Evolutionary conservation across 441 rosid genomes (phyloP).

Genomic region (Kokia cookei): DNA sequence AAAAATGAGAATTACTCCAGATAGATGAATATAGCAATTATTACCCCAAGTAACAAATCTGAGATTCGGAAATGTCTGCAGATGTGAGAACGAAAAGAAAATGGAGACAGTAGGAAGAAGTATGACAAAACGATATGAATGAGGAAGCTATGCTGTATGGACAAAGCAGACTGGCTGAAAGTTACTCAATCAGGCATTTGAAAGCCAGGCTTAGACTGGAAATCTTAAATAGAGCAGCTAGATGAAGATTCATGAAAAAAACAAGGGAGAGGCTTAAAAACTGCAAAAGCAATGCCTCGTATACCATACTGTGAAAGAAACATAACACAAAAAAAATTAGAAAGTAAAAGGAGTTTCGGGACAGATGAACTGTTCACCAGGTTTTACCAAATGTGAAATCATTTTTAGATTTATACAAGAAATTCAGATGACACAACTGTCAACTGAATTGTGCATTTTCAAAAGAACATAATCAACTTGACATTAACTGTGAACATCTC

Average conservation of each 20-base stretch:
- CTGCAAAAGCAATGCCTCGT: neutral
- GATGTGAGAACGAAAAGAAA: neutral
- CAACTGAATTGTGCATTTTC: conserved; percentile 36
- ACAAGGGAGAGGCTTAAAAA: neutral
- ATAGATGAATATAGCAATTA: neutral
- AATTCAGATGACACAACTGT: conserved; percentile 33
- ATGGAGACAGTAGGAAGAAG: neutral
- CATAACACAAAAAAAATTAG: neutral
- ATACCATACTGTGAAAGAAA: neutral
- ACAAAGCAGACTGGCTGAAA: neutral
- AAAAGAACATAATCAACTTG: conserved; percentile 31
- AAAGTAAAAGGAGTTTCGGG: conserved; percentile 1
- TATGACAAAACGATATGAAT: neutral
- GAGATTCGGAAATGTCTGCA: neutral
- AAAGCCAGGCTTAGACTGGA: neutral
- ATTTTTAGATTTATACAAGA: conserved; percentile 44
- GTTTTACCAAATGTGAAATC: conserved; percentile 46
- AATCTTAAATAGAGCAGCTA: neutral
- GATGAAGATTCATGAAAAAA: neutral
- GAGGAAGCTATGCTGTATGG: neutral
- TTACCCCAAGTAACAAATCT: neutral
- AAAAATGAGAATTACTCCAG: neutral
- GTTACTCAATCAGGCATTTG: neutral
- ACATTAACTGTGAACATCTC: conserved; percentile 55
- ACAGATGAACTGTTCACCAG: conserved; percentile 45